Conservation (phyloP, 2,329 filamentous ascomycete species). For the Fusarium nisikadoi region DNA sequence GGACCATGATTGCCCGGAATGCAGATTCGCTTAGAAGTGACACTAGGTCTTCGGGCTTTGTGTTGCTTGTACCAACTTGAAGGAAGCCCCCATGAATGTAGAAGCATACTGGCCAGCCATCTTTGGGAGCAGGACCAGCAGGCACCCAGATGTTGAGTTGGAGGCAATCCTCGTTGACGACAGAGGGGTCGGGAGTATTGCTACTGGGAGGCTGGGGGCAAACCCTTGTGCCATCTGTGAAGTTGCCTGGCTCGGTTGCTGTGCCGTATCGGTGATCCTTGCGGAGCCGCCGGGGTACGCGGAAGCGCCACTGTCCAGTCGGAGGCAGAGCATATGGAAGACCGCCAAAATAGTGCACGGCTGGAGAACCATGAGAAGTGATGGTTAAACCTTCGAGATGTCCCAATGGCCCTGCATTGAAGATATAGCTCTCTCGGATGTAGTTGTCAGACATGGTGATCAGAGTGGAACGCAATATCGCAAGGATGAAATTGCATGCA, state of each 20-base stretch:
- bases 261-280: background rate
- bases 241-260: background rate
- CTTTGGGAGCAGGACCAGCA: background rate
- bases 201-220: background rate
- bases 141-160: conserved; percentile 3
- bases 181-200: background rate
- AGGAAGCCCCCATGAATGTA: background rate
- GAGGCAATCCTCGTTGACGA: background rate
- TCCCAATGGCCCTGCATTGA: background rate
- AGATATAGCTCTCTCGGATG: background rate
- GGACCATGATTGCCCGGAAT: background rate
- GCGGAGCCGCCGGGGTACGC: background rate
- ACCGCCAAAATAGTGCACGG: background rate
- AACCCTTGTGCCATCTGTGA: background rate
- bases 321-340: background rate
- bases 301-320: background rate
- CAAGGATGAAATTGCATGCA: background rate
- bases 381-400: background rate
- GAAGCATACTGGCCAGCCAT: background rate
- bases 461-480: background rate
- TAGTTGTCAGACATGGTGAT: background rate
- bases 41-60: background rate
- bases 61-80: background rate
- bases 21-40: background rate
- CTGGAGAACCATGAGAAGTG: too few relatives aligned